Conservation (phyloP, 192 early-diverging fungal genomes). For the Jimgerdemannia lactiflua region DNA sequence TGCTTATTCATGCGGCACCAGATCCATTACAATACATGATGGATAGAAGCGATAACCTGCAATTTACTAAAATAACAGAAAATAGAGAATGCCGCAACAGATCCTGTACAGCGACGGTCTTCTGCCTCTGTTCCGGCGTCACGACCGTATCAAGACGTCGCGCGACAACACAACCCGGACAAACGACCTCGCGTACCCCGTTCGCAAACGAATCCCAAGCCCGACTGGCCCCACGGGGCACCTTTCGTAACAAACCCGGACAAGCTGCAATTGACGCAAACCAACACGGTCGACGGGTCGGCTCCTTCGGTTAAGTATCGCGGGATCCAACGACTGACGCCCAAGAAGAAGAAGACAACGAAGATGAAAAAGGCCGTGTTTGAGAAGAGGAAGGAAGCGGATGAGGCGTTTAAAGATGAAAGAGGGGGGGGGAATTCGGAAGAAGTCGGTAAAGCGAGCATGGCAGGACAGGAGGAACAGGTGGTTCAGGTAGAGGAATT, state of each 20-base stretch:
- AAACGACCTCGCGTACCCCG: background rate
- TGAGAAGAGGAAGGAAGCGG: background rate
- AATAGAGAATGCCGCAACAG: too few relatives aligned
- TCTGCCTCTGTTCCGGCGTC: background rate
- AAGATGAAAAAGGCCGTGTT: background rate
- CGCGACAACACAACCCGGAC: background rate
- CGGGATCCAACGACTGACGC: background rate
- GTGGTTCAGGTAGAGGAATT: too few relatives aligned
- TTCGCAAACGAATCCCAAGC: background rate
- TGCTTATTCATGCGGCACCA: background rate
- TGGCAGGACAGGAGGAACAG: background rate
- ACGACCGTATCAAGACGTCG: background rate
- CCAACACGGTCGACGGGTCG: background rate
- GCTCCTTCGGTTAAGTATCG: background rate
- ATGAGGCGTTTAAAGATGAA: background rate
- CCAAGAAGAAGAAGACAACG: background rate
- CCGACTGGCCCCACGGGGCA: background rate
- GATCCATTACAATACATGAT: too few relatives aligned
- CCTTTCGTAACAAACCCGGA: background rate
- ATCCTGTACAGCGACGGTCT: background rate
- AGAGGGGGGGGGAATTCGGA: background rate
- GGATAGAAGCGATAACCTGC: too few relatives aligned
- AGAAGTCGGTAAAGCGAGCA: background rate
- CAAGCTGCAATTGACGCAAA: background rate
- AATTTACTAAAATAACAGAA: too few relatives aligned